Conservation (phyloP, 2,329 filamentous ascomycete genomes). For the Emericellopsis cladophorae region DNA sequence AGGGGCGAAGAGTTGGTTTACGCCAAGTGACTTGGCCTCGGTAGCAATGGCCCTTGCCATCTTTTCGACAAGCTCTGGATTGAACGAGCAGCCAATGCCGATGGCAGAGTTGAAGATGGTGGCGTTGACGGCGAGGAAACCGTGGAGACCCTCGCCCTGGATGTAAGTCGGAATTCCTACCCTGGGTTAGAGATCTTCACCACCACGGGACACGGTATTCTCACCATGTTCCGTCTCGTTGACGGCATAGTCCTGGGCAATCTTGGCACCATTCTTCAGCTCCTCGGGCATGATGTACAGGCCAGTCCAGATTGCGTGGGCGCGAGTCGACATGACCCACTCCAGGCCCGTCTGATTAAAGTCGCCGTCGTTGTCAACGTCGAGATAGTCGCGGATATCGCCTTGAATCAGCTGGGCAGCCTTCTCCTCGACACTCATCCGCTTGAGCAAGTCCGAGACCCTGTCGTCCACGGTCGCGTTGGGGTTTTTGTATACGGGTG, state of each 20-base stretch:
- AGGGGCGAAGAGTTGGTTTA: constrained; percentile 63
- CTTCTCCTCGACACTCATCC: constrained; percentile 68
- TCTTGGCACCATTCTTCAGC: constrained; percentile 48
- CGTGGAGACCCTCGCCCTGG: constrained; percentile 65
- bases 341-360: constrained; percentile 56
- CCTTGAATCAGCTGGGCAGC: constrained; percentile 56
- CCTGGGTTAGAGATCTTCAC: neutral
- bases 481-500: constrained; percentile 49
- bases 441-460: constrained; percentile 52
- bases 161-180: constrained; percentile 61
- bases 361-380: constrained; percentile 44
- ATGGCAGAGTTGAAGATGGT: constrained; percentile 74
- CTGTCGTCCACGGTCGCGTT: constrained; percentile 49
- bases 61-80: constrained; percentile 47
- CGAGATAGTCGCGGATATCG: constrained; percentile 63
- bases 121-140: constrained; percentile 57
- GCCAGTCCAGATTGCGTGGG: constrained; percentile 62
- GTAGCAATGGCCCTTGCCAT: constrained; percentile 55
- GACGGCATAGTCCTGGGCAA: constrained; percentile 55
- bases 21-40: constrained; percentile 53
- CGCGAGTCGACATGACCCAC: constrained; percentile 51
- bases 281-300: constrained; percentile 51
- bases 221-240: constrained; percentile 25
- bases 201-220: neutral
- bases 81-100: constrained; percentile 58